phyloP scores from a whole-genome alignment of 192 early-diverging fungal species.

The Coemansia sp. region DNA sequence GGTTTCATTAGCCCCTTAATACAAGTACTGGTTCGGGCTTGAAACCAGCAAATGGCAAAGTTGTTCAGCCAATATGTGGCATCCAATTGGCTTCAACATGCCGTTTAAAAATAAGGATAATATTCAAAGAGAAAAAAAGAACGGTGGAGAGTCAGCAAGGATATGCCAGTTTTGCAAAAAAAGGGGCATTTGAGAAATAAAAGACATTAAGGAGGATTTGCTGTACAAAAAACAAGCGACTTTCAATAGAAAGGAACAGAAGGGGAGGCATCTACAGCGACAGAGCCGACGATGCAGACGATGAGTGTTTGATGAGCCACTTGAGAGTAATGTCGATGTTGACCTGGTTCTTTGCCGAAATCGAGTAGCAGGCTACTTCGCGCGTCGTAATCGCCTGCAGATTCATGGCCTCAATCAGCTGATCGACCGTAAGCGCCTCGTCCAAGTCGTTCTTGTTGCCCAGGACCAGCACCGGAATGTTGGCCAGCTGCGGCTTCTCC shows the following conservation, averaged over 20 bases:
- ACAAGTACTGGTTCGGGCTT: too few species aligned
- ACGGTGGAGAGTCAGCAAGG: too few species aligned
- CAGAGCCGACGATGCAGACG: slow-evolving; percentile 34
- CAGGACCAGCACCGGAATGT: slow-evolving; percentile 95
- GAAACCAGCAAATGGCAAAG: too few species aligned
- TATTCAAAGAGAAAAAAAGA: too few species aligned
- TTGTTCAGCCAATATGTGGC: too few species aligned
- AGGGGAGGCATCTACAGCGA: background rate
- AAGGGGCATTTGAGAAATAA: background rate
- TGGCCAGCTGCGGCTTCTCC: slow-evolving; percentile 89
- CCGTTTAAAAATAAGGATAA: too few species aligned
- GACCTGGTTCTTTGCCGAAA: slow-evolving; percentile 95
- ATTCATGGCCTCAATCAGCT: slow-evolving; percentile 88
- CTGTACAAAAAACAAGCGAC: slow-evolving; percentile 7
- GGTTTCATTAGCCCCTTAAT: too few species aligned
- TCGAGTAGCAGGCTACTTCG: slow-evolving; percentile 97
- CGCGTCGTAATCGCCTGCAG: slow-evolving; percentile 85
- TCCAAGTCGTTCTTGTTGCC: slow-evolving; percentile 98
- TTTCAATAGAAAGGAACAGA: background rate
- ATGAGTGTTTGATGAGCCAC: slow-evolving; percentile 87
- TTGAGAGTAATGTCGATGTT: slow-evolving; percentile 97
- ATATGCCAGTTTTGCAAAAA: too few species aligned
- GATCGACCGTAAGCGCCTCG: slow-evolving; percentile 80
- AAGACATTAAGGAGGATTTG: slow-evolving; percentile 1
- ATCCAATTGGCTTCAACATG: too few species aligned